phyloP scores from a whole-genome alignment of 1,284 basidiomycete species.

The Wallemia mellicola region DNA sequence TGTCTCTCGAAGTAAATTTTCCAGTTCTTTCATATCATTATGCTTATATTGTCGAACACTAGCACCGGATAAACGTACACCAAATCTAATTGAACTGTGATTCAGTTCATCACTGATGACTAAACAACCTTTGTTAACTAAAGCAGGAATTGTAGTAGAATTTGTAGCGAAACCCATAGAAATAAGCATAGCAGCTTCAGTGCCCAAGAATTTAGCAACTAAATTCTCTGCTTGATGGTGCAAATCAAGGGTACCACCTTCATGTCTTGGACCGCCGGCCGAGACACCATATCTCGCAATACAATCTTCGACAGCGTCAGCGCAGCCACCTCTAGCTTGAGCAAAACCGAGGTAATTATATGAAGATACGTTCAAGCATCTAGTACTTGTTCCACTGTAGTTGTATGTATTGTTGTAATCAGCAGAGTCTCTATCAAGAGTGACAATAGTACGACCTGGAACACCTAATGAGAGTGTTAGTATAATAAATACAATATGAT shows the following conservation, averaged over 20 bases:
- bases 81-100: conserved; percentile 82
- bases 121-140: conserved; percentile 68
- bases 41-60: conserved; percentile 87
- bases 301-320: conserved; percentile 62
- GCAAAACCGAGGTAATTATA: conserved; percentile 99
- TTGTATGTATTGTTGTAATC: conserved; percentile 57
- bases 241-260: conserved; percentile 55
- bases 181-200: conserved; percentile 60
- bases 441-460: conserved; percentile 67
- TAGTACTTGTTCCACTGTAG: conserved; percentile 48
- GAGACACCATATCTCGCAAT: conserved; percentile 52
- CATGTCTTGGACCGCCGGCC: conserved; percentile 43
- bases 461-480: conserved; percentile 27
- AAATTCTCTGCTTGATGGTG: conserved; percentile 58
- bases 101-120: conserved; percentile 95
- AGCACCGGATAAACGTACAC: conserved; percentile 64
- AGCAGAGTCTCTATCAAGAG: conserved; percentile 52
- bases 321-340: conserved; percentile 68
- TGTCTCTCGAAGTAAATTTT: conserved; percentile 53
- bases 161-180: conserved; percentile 1
- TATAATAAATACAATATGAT: background rate
- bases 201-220: conserved; percentile 64
- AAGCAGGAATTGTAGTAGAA: conserved; percentile 55
- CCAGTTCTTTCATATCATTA: conserved; percentile 67
- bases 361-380: conserved; percentile 81